Base-by-base conservation (phyloP, 768 basidiomycete species). In the Xerocomus spinulosus region DNA sequence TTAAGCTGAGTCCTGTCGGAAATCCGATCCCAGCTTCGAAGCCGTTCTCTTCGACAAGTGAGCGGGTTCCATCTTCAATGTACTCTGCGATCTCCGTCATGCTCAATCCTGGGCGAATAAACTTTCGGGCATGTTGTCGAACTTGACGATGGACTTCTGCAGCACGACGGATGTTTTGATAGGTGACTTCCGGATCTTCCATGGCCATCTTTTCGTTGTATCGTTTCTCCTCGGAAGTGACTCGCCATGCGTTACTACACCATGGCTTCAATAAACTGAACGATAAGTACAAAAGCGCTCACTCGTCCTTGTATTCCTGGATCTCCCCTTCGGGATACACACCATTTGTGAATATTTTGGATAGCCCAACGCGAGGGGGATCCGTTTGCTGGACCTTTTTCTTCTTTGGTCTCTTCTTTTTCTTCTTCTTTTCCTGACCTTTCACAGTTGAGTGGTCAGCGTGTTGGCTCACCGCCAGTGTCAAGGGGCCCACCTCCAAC, bases 141-240 rank as follows among this genome's bases (percentile, higher is more conserved):
- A 94, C 95, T 64, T 89, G 87, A 38, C 96, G 80, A 66, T 99
- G 96, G 10, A 95, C 93, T 69, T 98, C 94, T n/a, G 90, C 88
- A 33, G 85, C 96, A 50, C 85, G 81, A 43, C 96, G 83, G 62
- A 99, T 94, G 63, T 78, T 81, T 57, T 90, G 79, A 68, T 98
- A 99, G 0, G 89, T 95, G 34, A 76, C 73, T 52, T 87, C 81
- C 3, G 89, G 87, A 66, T 96, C 91, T 59, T 86, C 82, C 62
- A 83, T 80, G 3, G 77, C 76, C 53, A 86, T 69, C 49, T 79
- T 79, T 63, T 99, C 96, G n/a, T 79, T 67, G 58, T 90, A 81
- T 25, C 87, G 82, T 62, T 82, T 87, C 69, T 99, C 96, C 57
- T 92, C 92, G 0, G 90, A 92, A 3, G 92, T 92, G 9, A 80